Percentiles rank a stretch among this genome's conserved stretches.
Evolutionary conservation across 2,329 filamentous ascomycete species (phyloP).

Genomic region (Fusarium foetens): DNA sequence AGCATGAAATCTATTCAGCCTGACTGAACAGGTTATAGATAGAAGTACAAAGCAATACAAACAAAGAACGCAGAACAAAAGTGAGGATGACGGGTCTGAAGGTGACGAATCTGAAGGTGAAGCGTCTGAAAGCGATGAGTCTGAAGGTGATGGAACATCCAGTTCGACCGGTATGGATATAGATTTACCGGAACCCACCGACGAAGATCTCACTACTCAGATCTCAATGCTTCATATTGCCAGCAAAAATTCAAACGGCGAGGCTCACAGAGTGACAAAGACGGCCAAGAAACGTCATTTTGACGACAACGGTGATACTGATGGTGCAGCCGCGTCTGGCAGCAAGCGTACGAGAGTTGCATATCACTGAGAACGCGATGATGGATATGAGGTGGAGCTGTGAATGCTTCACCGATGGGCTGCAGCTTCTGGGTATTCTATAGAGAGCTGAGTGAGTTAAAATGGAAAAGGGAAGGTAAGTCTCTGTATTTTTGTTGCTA

Average conservation of each 20-base stretch:
- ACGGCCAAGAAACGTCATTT: background rate
- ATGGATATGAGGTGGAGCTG: background rate
- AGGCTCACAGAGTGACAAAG: background rate
- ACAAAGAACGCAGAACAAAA: background rate
- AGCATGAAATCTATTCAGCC: background rate
- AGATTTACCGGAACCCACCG: background rate
- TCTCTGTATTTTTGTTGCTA: fast-evolving
- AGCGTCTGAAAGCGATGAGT: too few relatives aligned
- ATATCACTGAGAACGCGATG: fast-evolving
- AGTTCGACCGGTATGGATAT: background rate
- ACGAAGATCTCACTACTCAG: background rate
- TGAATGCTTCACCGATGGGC: background rate
- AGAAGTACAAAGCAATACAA: background rate
- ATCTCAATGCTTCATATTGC: background rate
- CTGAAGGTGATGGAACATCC: background rate
- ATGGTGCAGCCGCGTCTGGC: background rate
- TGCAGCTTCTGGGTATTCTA: background rate
- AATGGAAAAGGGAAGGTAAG: fast-evolving
- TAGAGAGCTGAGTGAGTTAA: too few relatives aligned
- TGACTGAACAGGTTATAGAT: background rate
- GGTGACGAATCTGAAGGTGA: background rate
- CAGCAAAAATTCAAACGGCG: fast-evolving
- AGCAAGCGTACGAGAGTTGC: background rate
- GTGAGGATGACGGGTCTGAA: fast-evolving
- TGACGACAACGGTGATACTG: too few relatives aligned